Evolutionary conservation across 2,329 filamentous ascomycete species (phyloP), one percentile per base, ranked within the genome.

Genomic region (Alternaria triticimaculans): DNA sequence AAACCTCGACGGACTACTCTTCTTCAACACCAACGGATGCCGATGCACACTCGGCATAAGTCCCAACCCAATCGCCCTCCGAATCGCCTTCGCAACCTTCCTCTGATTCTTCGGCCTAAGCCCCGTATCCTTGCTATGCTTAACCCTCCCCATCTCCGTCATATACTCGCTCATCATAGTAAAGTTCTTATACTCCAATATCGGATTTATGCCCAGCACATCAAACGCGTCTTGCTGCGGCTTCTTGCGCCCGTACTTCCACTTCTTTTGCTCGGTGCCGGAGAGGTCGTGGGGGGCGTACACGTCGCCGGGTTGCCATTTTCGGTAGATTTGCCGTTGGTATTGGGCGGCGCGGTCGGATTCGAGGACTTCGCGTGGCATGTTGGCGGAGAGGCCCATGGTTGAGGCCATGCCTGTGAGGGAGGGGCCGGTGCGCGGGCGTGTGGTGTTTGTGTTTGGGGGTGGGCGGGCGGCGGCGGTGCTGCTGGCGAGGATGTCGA

Each of bases 131-230:
- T 80, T 86, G n/a, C 87, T 85, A 78, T 91, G 89, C 82, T 89
- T 92, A 79, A 99, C 97, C 63, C 94, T 89, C 55, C 95, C 96
- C 83, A 93, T 92, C 11, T 90, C 82, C 1, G 92, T 93, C 75
- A 96, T 91, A 80, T 92, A 97, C 79, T 97, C 94, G 30, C 92
- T 92, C 81, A 98, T 91, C 65, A 99, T 88, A 41, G 92, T 89
- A 80, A 97, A 97, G 82, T 99, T 99, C 94, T 94, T 93, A 82
- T 98, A 99, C 82, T 96, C 88, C 69, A 92, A 87, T 63, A 96
- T 72, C 14, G 96, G 95, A 71, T 93, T 91, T 63, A 97, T 84
- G 21, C 90, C 91, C 76, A 97, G 80, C 43, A 90, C 83, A 79
- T 97, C 94, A 68, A 97, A 89, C 7, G 92, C 88, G 80, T 99